Conservation (phyloP, 768 basidiomycete species). For the Auriscalpium microsporum region DNA sequence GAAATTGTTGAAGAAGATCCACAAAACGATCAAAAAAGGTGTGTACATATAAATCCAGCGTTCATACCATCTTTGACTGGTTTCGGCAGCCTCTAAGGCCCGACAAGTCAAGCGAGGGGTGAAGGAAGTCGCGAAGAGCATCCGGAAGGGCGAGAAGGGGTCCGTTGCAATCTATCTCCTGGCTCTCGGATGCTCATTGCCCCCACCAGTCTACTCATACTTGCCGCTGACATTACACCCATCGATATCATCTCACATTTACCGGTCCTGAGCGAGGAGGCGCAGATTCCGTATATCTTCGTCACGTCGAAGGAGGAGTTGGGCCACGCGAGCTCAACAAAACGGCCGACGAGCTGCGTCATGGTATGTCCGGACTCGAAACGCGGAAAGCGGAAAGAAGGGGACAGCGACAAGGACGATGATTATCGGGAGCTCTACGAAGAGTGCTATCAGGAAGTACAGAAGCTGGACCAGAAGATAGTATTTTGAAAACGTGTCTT, state of each 20-base stretch:
- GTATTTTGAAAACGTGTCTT: constrained; percentile 19
- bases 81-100: constrained; percentile 71
- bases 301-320: constrained; percentile 92
- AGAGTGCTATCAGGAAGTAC: constrained; percentile 80
- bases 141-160: constrained; percentile 97
- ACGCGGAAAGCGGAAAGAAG: constrained; percentile 50
- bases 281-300: constrained; percentile 83
- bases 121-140: constrained; percentile 96
- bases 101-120: constrained; percentile 96
- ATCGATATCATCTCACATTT: constrained; percentile 98
- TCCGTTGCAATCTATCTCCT: constrained; percentile 26
- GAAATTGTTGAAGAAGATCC: constrained; percentile 89
- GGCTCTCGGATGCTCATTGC: neutral
- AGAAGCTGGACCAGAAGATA: constrained; percentile 68
- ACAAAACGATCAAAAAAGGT: constrained; percentile 94
- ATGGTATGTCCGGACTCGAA: constrained; percentile 85
- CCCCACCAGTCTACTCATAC: constrained; percentile 62
- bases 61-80: neutral
- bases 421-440: constrained; percentile 85
- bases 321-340: constrained; percentile 91
- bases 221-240: constrained; percentile 96
- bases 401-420: constrained; percentile 56
- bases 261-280: constrained; percentile 90
- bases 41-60: constrained; percentile 5
- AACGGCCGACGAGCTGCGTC: constrained; percentile 96